phyloP scores from a whole-genome alignment of 2,329 filamentous ascomycete genomes.

The Colletotrichum abscissum region DNA sequence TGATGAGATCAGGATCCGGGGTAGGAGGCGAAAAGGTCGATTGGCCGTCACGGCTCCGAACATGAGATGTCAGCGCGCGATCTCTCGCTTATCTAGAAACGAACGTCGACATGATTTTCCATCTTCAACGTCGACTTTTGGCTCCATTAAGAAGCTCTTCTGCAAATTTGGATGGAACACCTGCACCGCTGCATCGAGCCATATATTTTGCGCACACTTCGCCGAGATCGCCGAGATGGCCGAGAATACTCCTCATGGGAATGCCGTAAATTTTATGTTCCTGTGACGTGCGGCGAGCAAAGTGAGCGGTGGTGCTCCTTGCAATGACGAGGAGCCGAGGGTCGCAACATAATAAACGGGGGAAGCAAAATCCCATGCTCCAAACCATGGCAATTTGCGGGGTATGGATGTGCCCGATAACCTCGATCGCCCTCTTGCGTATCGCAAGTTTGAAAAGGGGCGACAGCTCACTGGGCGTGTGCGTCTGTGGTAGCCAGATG shows the following conservation, averaged over 20 bases:
- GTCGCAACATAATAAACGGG: neutral
- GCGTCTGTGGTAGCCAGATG: conserved; percentile 7
- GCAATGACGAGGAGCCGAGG: too few relatives aligned
- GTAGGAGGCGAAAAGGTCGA: neutral
- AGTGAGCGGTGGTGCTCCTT: neutral
- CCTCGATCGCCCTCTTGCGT: neutral
- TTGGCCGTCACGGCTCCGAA: neutral
- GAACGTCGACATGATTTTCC: neutral
- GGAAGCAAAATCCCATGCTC: conserved; percentile 24
- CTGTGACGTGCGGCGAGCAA: neutral
- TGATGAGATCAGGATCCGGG: conserved; percentile 4
- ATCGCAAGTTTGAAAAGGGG: neutral
- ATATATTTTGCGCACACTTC: neutral
- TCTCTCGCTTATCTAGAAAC: neutral
- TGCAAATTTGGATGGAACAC: neutral
- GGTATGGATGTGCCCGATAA: conserved; percentile 15
- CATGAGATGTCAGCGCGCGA: conserved; percentile 3
- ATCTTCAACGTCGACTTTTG: neutral
- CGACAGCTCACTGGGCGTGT: neutral
- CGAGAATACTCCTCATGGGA: neutral
- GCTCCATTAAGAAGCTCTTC: neutral
- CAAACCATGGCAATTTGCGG: conserved; percentile 23
- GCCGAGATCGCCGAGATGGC: neutral
- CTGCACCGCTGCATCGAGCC: neutral
- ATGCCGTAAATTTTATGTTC: neutral